Conservation (phyloP, 2,329 filamentous ascomycete genomes). For the Reticulascus tulasneorum region DNA sequence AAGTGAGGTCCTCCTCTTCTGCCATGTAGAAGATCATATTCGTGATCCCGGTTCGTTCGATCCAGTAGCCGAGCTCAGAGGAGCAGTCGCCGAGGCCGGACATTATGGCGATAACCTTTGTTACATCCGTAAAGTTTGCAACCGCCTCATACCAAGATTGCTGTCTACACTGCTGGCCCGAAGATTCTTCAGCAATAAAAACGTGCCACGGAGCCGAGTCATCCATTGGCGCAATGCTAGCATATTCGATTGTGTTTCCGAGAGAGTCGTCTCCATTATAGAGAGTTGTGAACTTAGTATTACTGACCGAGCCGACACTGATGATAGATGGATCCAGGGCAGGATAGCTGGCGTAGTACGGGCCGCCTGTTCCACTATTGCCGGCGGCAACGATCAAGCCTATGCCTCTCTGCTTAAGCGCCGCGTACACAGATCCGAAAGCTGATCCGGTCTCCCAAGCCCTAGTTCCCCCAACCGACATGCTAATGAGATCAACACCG, state of each 20-base stretch:
- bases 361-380: slow-evolving; percentile 6
- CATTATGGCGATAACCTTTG: slow-evolving; percentile 1
- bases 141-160: slow-evolving; percentile 6
- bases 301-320: slow-evolving; percentile 6
- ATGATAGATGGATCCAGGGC: slow-evolving; percentile 4
- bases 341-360: slow-evolving; percentile 4
- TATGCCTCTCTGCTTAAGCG: slow-evolving; percentile 8
- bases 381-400: slow-evolving; percentile 6
- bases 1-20: no score
- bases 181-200: slow-evolving; percentile 5
- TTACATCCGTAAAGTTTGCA: slow-evolving; percentile 1
- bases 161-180: no score
- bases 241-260: slow-evolving; percentile 6
- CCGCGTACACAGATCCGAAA: slow-evolving; percentile 3
- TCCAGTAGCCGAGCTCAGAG: slow-evolving; percentile 7
- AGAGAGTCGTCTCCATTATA: slow-evolving; percentile 9
- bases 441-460: slow-evolving; percentile 7
- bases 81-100: slow-evolving; percentile 3
- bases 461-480: slow-evolving; percentile 8
- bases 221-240: slow-evolving; percentile 5
- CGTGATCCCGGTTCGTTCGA: slow-evolving; percentile 1
- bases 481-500: slow-evolving; percentile 9
- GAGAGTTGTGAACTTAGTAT: slow-evolving; percentile 4
- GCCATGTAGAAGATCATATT: no score
- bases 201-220: slow-evolving; percentile 1